phyloP scores from a whole-genome alignment of 441 rosid species.

The Corymbia calophylla region DNA sequence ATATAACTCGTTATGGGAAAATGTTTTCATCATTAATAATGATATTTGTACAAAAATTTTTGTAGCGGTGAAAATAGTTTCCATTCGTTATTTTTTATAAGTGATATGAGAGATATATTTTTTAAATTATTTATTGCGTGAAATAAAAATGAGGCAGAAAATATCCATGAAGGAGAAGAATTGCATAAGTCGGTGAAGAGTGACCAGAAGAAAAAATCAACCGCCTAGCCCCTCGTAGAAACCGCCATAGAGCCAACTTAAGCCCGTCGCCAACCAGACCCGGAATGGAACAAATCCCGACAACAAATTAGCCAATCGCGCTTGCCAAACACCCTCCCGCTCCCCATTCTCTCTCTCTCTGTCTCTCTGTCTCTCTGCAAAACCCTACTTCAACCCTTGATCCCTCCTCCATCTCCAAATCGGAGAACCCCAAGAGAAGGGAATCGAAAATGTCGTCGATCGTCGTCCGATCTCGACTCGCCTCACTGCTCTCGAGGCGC shows the following conservation, averaged over 20 bases:
- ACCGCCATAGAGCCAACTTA: not conserved
- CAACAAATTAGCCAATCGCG: not conserved
- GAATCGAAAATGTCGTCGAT: conserved; percentile 27
- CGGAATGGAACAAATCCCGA: not conserved
- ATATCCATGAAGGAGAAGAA: not conserved
- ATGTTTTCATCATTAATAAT: no score
- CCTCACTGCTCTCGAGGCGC: conserved; percentile 5
- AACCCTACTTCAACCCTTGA: conserved; percentile 22
- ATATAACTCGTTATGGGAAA: fast-evolving
- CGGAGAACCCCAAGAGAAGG: not conserved
- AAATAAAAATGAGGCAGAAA: not conserved
- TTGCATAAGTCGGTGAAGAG: not conserved
- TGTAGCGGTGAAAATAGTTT: fast-evolving
- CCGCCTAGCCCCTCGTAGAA: not conserved
- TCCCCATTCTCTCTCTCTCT: not conserved
- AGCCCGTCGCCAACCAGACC: not conserved
- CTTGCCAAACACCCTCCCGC: conserved; percentile 16
- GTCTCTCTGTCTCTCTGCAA: not conserved
- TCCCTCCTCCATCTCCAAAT: not conserved
- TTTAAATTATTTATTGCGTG: no score
- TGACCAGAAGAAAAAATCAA: not conserved
- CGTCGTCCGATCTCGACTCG: conserved; percentile 28
- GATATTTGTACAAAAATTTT: no score
- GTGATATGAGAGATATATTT: not conserved
- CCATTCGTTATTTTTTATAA: no score